Percentiles rank a stretch among this genome's conserved stretches.
phyloP scores from a whole-genome alignment of 1,284 basidiomycete species.

The Schizophyllum commune region DNA sequence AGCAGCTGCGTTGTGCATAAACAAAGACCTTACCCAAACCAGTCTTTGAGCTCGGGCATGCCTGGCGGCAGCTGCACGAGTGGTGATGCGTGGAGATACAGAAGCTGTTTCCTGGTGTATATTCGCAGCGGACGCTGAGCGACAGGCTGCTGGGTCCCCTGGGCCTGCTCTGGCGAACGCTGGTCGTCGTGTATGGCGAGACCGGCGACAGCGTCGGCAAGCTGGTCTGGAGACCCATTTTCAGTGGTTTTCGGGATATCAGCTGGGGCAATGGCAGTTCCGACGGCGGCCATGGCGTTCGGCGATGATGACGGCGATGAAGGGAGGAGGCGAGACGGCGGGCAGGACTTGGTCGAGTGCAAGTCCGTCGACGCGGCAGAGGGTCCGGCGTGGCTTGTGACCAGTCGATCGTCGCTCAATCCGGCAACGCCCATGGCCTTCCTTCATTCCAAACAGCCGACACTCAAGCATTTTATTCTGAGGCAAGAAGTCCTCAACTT shows the following conservation, averaged over 20 bases:
- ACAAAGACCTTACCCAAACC: constrained; percentile 65
- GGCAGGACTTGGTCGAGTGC: neutral
- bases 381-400: neutral
- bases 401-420: neutral
- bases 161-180: constrained; percentile 25
- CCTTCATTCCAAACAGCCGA: constrained; percentile 25
- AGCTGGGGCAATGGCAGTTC: neutral
- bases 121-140: constrained; percentile 40
- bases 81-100: constrained; percentile 68
- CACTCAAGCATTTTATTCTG: constrained; percentile 71
- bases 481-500: constrained; percentile 50
- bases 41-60: constrained; percentile 78
- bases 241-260: neutral
- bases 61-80: constrained; percentile 60
- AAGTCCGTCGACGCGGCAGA: constrained; percentile 1
- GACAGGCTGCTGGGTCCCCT: constrained; percentile 20
- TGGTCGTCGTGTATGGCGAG: constrained; percentile 26
- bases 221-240: neutral
- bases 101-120: constrained; percentile 61
- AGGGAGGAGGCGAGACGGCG: neutral
- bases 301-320: neutral
- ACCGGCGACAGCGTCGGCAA: constrained; percentile 15
- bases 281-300: neutral
- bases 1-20: constrained; percentile 8
- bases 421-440: constrained; percentile 12